Evolutionary conservation across 2,329 filamentous ascomycete genomes (phyloP).

Genomic region (Fusarium sp.): DNA sequence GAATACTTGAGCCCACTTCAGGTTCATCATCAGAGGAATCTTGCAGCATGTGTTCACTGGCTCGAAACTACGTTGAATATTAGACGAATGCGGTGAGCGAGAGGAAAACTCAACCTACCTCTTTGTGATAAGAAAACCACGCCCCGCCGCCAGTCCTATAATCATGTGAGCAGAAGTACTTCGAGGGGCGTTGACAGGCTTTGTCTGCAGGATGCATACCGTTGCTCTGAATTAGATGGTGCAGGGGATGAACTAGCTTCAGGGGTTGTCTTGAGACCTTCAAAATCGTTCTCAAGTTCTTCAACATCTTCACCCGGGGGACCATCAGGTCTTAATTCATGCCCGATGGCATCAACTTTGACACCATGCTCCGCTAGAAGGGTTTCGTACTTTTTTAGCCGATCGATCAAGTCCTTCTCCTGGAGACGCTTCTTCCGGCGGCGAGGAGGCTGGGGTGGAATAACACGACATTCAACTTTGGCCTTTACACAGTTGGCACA

Average conservation of each 20-base stretch:
- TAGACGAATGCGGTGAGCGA: neutral
- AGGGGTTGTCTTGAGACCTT: conserved; percentile 63
- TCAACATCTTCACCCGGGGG: conserved; percentile 60
- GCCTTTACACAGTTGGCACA: conserved; percentile 75
- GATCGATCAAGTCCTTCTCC: conserved; percentile 75
- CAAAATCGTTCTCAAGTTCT: conserved; percentile 66
- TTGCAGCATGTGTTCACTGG: conserved; percentile 57
- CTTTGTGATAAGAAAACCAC: conserved; percentile 64
- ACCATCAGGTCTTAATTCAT: conserved; percentile 50
- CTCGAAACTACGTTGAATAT: conserved; percentile 55
- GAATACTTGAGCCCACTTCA: conserved; percentile 62
- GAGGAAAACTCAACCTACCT: conserved; percentile 50
- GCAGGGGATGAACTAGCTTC: conserved; percentile 53
- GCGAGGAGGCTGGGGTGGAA: conserved; percentile 66
- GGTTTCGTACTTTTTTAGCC: conserved; percentile 74
- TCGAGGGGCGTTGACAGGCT: neutral
- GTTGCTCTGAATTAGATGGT: conserved; percentile 42
- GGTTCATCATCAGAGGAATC: conserved; percentile 70
- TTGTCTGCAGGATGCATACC: conserved; percentile 31
- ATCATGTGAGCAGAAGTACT: conserved; percentile 12
- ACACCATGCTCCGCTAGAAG: conserved; percentile 73
- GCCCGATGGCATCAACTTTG: conserved; percentile 72
- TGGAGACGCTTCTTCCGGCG: conserved; percentile 71
- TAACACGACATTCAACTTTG: conserved; percentile 68
- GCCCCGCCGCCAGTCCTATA: conserved; percentile 31